phyloP scores from a whole-genome alignment of 495 filamentous ascomycete species.

The Thozetella sp. region DNA sequence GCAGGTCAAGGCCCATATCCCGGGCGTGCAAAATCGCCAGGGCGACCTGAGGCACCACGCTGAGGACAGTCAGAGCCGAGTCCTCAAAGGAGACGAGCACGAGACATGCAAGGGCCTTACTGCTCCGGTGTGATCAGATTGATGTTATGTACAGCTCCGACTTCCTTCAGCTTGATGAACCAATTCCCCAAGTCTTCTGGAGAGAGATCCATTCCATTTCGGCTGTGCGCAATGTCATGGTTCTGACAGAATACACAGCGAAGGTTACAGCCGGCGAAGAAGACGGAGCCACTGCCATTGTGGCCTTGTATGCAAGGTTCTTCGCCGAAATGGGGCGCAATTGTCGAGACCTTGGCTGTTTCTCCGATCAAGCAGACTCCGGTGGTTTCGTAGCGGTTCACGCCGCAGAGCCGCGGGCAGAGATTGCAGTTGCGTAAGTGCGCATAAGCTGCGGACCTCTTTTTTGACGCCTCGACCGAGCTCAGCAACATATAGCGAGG shows the following conservation, averaged over 20 bases:
- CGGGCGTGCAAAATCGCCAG: slow-evolving; percentile 68
- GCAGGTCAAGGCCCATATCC: slow-evolving; percentile 65
- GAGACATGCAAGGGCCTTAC: slow-evolving; percentile 8
- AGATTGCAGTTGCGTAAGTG: slow-evolving; percentile 76
- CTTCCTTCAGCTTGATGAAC: slow-evolving; percentile 75
- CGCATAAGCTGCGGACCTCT: slow-evolving; percentile 66
- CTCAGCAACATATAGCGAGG: slow-evolving; percentile 67
- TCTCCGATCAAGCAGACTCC: slow-evolving; percentile 75
- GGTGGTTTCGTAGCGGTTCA: slow-evolving; percentile 72
- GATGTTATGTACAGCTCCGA: slow-evolving; percentile 76
- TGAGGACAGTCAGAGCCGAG: slow-evolving; percentile 60
- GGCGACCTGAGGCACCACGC: slow-evolving; percentile 77
- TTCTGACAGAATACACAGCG: slow-evolving; percentile 85
- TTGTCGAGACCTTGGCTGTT: slow-evolving; percentile 72
- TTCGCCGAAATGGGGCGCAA: slow-evolving; percentile 75
- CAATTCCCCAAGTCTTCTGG: slow-evolving; percentile 75
- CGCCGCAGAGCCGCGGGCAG: slow-evolving; percentile 71
- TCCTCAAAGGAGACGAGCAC: slow-evolving; percentile 14
- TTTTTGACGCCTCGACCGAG: slow-evolving; percentile 59
- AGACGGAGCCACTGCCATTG: slow-evolving; percentile 73
- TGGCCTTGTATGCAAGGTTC: slow-evolving; percentile 79
- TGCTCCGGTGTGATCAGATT: slow-evolving; percentile 79
- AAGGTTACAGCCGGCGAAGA: slow-evolving; percentile 75
- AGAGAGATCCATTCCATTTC: slow-evolving; percentile 73
- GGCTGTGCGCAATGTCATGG: slow-evolving; percentile 75